Base-by-base conservation (phyloP, 2,329 filamentous ascomycete species). In the Arthrinium phaeospermum region DNA sequence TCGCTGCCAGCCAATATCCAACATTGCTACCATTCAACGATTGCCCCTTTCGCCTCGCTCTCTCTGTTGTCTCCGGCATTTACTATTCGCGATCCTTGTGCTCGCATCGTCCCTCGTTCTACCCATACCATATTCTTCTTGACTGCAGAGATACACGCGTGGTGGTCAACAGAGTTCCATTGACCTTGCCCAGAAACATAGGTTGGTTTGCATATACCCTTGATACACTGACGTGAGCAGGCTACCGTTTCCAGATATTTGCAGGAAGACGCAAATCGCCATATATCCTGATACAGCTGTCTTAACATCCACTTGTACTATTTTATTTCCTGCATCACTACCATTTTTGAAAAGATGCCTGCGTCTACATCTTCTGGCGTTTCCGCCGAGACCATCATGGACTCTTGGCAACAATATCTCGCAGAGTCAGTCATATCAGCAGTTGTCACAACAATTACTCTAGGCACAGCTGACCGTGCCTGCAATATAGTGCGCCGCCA, bases 161-260 rank as follows among this genome's bases (percentile, higher is more conserved):
- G 27, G 13, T 61, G 5, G 14, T 37, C 22, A 8, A 19, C 22
- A 19, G 27, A 61, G 30, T 22, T 8, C 8, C 30, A 61, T 22
- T 16, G 16, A 16, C 27, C 22, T n/a, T 22, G 8, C 10, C 7
- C 27, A 37, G 8, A 27, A 10, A 64, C 19, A 41, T 22, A 64
- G 57, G 57, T 64, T 41, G 30, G 57, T 64, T 41, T 30, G 16
- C n/a, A 41, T 10, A 41, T 64, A n/a, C 34, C 34, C 22, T 37
- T 64, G 14, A 64, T 24, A 64, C 13, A 64, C 57, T 64, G 57
- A 64, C 57, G 19, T 64, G 34, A 41, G n/a, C 57, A 64, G 57
- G 22, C 34, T 34, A 7, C 57, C 57, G 22, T 64, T 13, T 34
- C 13, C 27, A 5, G 19, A 22, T 16, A 13, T 37, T 13, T 3